Evolutionary conservation across 805 yeast genomes (phyloP), one percentile per base, ranked within the genome.

Genomic region (Suhomyces sp.): DNA sequence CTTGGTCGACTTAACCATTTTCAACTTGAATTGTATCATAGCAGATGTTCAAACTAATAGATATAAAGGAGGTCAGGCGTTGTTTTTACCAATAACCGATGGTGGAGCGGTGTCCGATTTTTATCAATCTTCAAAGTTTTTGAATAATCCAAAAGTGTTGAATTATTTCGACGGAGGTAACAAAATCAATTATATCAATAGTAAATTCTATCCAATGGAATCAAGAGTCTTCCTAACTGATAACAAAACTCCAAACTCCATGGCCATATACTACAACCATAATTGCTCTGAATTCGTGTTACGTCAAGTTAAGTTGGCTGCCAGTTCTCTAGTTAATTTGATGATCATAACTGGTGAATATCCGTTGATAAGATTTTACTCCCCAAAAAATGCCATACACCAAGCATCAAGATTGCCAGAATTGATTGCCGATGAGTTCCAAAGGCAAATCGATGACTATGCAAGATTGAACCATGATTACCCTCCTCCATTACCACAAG

Each of bases 301-400:
- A 19, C 75, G 73, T 29, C 86, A 86, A 52, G 75, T 89, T 13
- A 71, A 77, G 17, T 68, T 68, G 48, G 81, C 87, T 0, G 89
- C 93, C 1, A 72, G 80, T 39, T 67, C 89, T 20, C 73, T 94
- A 57, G 82, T 90, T 27, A 82, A 85, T 57, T 60, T 89, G 21
- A 88, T 96, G 74, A 81, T 87, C 6, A 63, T 87, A 8, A 83
- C 94, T 1, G 96, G 96, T 12, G 97, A 92, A 62, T 89, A 87
- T 59, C 99, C 99, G 2, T 80, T 87, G 43, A 82, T 94, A 19
- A 77, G 99, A 58, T 89, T 82, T 68, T 85, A 83, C 62, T 75
- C 82, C 7, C 79, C 79, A 41, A 72, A 78, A 15, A 71, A 81
- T 37, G 74, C 77, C 8, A 65, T 71, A 27, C 78, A 81, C 57